Base-by-base conservation (phyloP, 371 early-diverging fungal species). In the Saksenaea vasiformis region DNA sequence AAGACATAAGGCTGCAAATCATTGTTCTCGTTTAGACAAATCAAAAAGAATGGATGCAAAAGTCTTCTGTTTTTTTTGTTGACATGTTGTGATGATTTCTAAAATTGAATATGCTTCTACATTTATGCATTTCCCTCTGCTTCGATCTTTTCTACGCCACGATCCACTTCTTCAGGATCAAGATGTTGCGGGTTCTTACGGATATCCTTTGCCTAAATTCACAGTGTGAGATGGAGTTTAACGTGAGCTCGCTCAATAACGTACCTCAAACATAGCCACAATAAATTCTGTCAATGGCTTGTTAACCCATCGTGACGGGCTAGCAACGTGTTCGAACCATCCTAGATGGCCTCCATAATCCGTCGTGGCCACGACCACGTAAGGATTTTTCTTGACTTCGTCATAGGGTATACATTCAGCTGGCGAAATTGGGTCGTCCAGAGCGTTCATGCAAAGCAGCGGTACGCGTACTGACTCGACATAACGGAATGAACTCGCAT, bases 101-200 rank as follows among this genome's bases (percentile, higher is more conserved):
- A n/a, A 31, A 31, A 31, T 31, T 31, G 31, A 31, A 31, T n/a
- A n/a, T n/a, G 7, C 7, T 31, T 31, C 39, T 55, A 27, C 8
- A n/a, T 14, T 31, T 24, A n/a, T 36, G 76, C 85, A 71, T 67
- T 91, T 86, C 93, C 74, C 75, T 98, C 95, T 74, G 97, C 97
- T 62, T 98, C 95, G 74, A 98, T 97, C 17, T 97, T 97, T 68
- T 99, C 98, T 72, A 95, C 98, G 62, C 97, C 95, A 77, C 90
- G 94, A 82, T 96, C 98, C 77, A 92, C 89, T 73, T 97, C 96
- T 24, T 97, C 96, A 60, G 72, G 68, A 15, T 65, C 60, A 13
- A 67, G 10, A n/a, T 57, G 54, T 19, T 54, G 60, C 19, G 69
- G 58, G 7, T 47, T 27, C 15, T 68, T 54, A 39, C 68, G 57